Percentiles rank a stretch among this genome's conserved stretches.
phyloP scores from a whole-genome alignment of 2,329 filamentous ascomycete genomes.

The Cladosporium austrohemisphaericum region DNA sequence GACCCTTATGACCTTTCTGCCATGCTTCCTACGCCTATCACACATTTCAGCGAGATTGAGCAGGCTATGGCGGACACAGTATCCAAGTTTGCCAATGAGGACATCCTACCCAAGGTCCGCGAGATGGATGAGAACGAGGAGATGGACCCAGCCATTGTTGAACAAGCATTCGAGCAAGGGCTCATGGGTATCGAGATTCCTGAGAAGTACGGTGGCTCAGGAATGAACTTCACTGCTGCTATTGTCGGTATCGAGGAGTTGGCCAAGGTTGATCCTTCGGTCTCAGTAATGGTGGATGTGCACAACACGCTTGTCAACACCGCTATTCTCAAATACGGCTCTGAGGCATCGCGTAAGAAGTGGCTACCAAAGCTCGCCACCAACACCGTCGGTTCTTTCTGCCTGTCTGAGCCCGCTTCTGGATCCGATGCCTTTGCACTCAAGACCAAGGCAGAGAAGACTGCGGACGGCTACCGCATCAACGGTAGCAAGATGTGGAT shows the following conservation, averaged over 20 bases:
- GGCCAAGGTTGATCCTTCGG: conserved; percentile 87
- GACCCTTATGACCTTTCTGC: conserved; percentile 61
- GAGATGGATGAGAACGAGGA: conserved; percentile 96
- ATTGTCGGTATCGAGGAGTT: conserved; percentile 97
- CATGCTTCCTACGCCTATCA: conserved; percentile 86
- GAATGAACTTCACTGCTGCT: conserved; percentile 97
- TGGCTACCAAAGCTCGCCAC: conserved; percentile 90
- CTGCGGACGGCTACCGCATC: conserved; percentile 77
- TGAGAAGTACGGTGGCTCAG: conserved; percentile 91
- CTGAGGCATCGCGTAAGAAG: conserved; percentile 71
- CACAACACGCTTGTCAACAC: conserved; percentile 99
- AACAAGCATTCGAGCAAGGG: conserved; percentile 94
- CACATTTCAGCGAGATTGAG: conserved; percentile 87
- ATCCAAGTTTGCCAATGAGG: conserved; percentile 82
- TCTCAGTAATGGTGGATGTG: conserved; percentile 92
- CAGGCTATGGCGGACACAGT: conserved; percentile 84
- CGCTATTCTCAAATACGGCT: conserved; percentile 80
- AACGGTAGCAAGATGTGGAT: conserved; percentile 99
- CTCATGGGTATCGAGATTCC: conserved; percentile 97
- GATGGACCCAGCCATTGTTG: conserved; percentile 85
- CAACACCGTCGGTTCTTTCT: conserved; percentile 64
- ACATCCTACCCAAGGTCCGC: conserved; percentile 83
- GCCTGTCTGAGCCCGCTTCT: conserved; percentile 53
- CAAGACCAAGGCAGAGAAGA: conserved; percentile 83
- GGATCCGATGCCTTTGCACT: conserved; percentile 96